Percentiles rank a stretch among this genome's conserved stretches.
Conservation (phyloP, 306 rosid genomes). For the Erythrophleum fordii region DNA sequence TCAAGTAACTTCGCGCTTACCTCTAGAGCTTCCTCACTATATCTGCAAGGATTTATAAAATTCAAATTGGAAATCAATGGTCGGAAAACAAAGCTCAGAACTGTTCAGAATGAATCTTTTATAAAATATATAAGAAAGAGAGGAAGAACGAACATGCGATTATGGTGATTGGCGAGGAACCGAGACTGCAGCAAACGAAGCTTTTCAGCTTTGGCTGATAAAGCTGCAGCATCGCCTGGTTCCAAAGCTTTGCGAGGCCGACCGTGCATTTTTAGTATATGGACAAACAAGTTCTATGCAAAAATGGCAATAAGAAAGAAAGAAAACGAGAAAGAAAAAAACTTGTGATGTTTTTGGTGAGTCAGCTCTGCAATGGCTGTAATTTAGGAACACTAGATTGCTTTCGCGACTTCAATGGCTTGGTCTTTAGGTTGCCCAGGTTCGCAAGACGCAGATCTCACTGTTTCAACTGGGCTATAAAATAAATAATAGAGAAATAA, state of each 20-base stretch:
- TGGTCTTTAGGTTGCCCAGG: neutral
- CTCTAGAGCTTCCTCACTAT: slow-evolving; percentile 73
- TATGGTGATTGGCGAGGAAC: slow-evolving; percentile 72
- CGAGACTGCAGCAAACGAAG: slow-evolving; percentile 75
- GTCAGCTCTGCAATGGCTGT: neutral
- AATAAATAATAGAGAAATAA: neutral
- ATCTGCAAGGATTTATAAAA: slow-evolving; percentile 53
- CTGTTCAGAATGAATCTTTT: neutral
- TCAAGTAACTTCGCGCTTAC: slow-evolving; percentile 69
- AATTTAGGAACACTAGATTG: neutral
- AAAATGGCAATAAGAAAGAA: neutral
- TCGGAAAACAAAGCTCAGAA: neutral
- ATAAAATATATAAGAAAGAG: neutral
- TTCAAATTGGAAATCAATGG: neutral
- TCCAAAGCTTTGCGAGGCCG: slow-evolving; percentile 74
- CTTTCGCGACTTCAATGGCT: neutral
- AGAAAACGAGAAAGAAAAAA: neutral
- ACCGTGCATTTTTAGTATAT: slow-evolving; percentile 70
- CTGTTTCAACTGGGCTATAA: neutral
- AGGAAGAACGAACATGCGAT: slow-evolving; percentile 41
- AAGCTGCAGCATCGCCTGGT: slow-evolving; percentile 68
- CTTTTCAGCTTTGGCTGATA: slow-evolving; percentile 60
- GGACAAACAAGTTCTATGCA: neutral
- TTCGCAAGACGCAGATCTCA: neutral
- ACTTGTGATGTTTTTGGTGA: neutral